Percentiles rank a stretch among this genome's conserved stretches.
These are phyloP conservation scores for Dillenia turbinata DNA, from an alignment of 164 flowering plant genomes.

Conservation along the genomic window DNA sequence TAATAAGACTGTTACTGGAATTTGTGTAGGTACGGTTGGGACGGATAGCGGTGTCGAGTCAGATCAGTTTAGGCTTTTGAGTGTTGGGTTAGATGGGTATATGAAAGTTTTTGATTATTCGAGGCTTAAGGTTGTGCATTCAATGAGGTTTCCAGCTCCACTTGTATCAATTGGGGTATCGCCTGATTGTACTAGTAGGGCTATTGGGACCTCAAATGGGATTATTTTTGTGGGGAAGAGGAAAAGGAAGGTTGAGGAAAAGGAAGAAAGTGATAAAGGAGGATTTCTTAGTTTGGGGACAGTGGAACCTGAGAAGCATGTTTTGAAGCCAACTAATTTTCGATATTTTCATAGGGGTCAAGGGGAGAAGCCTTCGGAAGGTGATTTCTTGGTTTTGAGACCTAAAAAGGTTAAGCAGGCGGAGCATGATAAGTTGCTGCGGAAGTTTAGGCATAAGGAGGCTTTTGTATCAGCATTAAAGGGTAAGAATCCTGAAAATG, in stretches of 20 bases:
- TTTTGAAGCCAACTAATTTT: constrained; percentile 47
- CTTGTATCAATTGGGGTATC: constrained; percentile 73
- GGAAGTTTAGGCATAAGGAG: constrained; percentile 85
- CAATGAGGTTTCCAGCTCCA: constrained; percentile 78
- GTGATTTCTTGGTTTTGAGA: constrained; percentile 54
- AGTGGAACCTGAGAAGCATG: constrained; percentile 32
- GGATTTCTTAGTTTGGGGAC: constrained; percentile 19
- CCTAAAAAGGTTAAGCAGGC: constrained; percentile 61
- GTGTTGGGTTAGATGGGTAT: constrained; percentile 86
- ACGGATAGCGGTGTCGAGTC: constrained; percentile 33
- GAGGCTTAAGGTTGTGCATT: constrained; percentile 58
- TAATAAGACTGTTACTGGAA: constrained; percentile 82
- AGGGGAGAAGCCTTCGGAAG: constrained; percentile 62
- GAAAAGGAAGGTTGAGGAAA: constrained; percentile 35
- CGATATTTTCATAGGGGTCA: constrained; percentile 81
- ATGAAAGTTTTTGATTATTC: constrained; percentile 88
- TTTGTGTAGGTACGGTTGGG: constrained; percentile 66
- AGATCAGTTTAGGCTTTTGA: constrained; percentile 54
- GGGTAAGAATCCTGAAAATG: constrained; percentile 46
- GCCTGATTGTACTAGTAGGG: constrained; percentile 58
- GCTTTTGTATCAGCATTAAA: constrained; percentile 65
- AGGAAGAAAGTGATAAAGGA: constrained; percentile 14
- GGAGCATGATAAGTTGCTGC: constrained; percentile 76
- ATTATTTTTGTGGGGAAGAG: constrained; percentile 63
- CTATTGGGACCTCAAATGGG: constrained; percentile 81